Evolutionary conservation across 768 basidiomycete genomes (phyloP), one percentile per base, ranked within the genome.

Genomic region (Phlebiopsis flavidoalba): DNA sequence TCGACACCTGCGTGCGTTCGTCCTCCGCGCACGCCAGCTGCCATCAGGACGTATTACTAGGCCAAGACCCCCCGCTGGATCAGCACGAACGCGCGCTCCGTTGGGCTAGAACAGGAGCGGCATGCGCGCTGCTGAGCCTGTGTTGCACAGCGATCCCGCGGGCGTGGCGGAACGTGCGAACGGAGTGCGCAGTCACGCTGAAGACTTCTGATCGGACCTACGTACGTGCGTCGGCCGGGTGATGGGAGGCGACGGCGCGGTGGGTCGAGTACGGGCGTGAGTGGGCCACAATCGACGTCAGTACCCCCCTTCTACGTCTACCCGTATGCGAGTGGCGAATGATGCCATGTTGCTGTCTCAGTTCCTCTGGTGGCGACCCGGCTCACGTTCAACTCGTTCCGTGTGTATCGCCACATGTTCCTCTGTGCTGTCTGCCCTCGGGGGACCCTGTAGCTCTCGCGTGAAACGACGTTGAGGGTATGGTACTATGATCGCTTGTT

Each of bases 341-440:
- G 35, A 21, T 54, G 60, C 1, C 33, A 14, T 22, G 33, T n/a
- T 54, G 6, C 17, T n/a, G 37, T 12, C 40, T 21, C 71, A 91
- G 90, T 82, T 93, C 21, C 80, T 98, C 1, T 96, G 93, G 90
- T 95, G 93, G 89, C 93, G 0, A 95, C 93, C 8, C 86, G 88
- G 21, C 81, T 95, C 21, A 98, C 96, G 0, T 97, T 98, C 79
- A 95, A 97, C 69, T 95, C 92, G 0, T 89, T 88, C 61, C 83
- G 86, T 8, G 76, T 98, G 8, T 82, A 92, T 58, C 86, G 95
- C 0, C 91, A 97, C 72, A 87, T 98, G 79, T 84, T 85, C 31
- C 85, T 89, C 1, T 73, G n/a, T 95, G 1, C 73, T 91, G 15
- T 83, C 85, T 60, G 80, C 84, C n/a, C 12, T 78, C 81, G 0